Percentiles rank a stretch among this genome's conserved stretches.
Conservation (phyloP, 2,329 filamentous ascomycete species). For the Drechslera avenae region DNA sequence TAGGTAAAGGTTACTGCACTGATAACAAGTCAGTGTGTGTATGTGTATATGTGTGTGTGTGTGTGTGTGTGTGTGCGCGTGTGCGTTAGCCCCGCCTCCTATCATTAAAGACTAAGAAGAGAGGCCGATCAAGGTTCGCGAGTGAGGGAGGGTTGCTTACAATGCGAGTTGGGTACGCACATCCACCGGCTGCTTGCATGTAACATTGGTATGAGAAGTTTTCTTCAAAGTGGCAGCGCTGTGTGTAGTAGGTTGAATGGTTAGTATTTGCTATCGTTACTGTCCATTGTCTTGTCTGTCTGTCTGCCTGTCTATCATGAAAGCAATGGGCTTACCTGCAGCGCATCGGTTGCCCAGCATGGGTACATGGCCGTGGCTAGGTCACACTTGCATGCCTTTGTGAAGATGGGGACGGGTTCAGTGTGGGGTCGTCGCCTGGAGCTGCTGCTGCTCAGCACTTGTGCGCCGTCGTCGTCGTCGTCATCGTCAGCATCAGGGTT, state of each 20-base stretch:
- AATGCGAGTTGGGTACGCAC: constrained; percentile 33
- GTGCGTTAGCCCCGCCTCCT: no score
- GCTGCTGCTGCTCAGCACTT: constrained; percentile 1
- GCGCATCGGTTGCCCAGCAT: constrained; percentile 38
- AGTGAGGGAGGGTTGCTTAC: constrained; percentile 19
- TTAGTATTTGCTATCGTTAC: no score
- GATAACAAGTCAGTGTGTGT: no score
- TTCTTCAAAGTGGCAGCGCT: constrained; percentile 40
- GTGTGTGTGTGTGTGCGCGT: no score
- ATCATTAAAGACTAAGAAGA: no score
- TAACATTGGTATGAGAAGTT: constrained; percentile 38
- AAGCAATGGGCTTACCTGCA: constrained; percentile 29
- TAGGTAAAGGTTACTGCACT: constrained; percentile 32
- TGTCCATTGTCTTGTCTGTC: no score
- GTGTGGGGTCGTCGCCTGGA: constrained; percentile 58
- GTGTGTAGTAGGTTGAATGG: background rate
- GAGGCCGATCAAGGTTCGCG: background rate
- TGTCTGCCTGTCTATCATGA: background rate
- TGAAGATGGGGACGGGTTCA: constrained; percentile 60
- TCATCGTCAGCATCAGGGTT: constrained; percentile 12
- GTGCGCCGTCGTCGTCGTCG: background rate
- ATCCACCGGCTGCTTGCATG: constrained; percentile 34
- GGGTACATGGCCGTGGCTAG: constrained; percentile 31
- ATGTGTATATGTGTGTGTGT: no score
- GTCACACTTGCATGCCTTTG: constrained; percentile 53